Percentiles rank a stretch among this genome's conserved stretches.
These are phyloP conservation scores for Penicillium roqueforti DNA, from an alignment of 495 filamentous ascomycete genomes.

Conservation along the genomic window DNA sequence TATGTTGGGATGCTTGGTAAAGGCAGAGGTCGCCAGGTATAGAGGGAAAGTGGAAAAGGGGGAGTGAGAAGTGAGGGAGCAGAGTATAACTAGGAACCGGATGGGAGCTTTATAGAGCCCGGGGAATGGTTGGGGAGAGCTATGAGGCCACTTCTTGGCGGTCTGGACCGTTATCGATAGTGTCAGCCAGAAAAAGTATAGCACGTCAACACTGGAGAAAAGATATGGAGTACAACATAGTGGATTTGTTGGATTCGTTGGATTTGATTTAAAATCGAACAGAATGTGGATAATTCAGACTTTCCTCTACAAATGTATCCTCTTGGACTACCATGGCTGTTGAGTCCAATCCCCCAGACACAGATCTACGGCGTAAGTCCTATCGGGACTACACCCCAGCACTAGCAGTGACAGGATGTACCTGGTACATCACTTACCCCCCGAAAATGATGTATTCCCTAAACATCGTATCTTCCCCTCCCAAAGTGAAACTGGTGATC, in stretches of 20 bases:
- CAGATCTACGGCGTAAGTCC: slow-evolving; percentile 14
- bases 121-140: slow-evolving; percentile 33
- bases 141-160: slow-evolving; percentile 30
- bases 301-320: no score
- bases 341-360: slow-evolving; percentile 3
- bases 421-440: slow-evolving; percentile 15
- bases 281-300: no score
- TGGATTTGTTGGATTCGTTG: no score
- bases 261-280: no score
- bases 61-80: slow-evolving; percentile 1
- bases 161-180: slow-evolving; percentile 27
- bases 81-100: slow-evolving; percentile 1
- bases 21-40: neutral
- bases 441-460: neutral
- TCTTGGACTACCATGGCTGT: no score
- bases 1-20: neutral
- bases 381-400: slow-evolving; percentile 15
- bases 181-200: slow-evolving; percentile 9
- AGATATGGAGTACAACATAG: no score
- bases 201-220: slow-evolving; percentile 7
- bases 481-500: slow-evolving; percentile 8
- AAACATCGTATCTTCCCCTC: neutral
- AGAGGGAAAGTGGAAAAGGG: neutral
- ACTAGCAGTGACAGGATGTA: slow-evolving; percentile 15
- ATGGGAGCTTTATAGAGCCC: slow-evolving; percentile 19